phyloP scores from a whole-genome alignment of 352 stramenopile genomes.

The Aphanomyces cochlioides region DNA sequence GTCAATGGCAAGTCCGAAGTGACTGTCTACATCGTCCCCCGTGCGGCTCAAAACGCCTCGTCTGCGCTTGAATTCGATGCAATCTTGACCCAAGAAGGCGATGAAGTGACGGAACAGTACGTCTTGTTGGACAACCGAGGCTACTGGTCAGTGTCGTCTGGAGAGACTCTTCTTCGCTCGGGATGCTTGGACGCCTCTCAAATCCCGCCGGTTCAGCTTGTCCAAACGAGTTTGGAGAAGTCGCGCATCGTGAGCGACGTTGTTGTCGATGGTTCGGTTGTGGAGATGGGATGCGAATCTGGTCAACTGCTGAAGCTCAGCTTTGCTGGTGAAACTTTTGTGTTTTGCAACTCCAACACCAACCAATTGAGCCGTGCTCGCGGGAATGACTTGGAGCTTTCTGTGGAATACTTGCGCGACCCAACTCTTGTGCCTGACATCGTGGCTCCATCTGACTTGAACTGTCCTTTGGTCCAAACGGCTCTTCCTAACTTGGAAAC shows the following conservation, averaged over 20 bases:
- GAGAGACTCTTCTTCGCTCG: background rate
- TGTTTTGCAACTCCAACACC: constrained; percentile 32
- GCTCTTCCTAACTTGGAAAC: background rate
- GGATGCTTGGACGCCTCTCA: background rate
- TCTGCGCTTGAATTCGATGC: background rate
- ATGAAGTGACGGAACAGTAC: background rate
- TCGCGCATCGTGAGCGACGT: background rate
- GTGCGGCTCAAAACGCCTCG: background rate
- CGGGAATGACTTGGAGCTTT: constrained; percentile 32
- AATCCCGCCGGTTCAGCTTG: background rate
- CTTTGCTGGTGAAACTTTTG: constrained; percentile 38
- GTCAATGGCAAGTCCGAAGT: background rate
- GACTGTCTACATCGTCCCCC: constrained; percentile 4
- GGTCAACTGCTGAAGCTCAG: constrained; percentile 36
- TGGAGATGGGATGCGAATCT: background rate
- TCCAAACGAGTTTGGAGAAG: constrained; percentile 14
- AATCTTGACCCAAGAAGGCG: background rate
- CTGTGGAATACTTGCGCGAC: constrained; percentile 31
- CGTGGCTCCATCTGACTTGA: background rate
- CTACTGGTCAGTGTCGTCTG: background rate
- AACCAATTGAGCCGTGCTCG: constrained; percentile 23
- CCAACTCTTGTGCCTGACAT: constrained; percentile 24
- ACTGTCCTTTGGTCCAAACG: background rate
- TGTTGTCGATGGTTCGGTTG: background rate
- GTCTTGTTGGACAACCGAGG: background rate